phyloP scores from a whole-genome alignment of 2,329 filamentous ascomycete genomes.

The Macrophomina pseudophaseolina region DNA sequence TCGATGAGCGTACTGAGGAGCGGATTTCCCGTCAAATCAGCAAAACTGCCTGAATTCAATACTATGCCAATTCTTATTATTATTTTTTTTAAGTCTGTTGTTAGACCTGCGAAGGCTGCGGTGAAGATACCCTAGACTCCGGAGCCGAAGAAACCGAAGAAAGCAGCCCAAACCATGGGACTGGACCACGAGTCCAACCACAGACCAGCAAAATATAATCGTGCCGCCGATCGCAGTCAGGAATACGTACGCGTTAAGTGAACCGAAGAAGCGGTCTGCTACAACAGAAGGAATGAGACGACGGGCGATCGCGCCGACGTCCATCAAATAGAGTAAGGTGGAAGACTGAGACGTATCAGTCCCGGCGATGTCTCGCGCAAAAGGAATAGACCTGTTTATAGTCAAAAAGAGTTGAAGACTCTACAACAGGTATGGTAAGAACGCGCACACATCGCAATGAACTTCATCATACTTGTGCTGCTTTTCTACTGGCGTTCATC shows the following conservation, averaged over 20 bases:
- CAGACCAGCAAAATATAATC: constrained; percentile 64
- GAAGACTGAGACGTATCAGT: constrained; percentile 59
- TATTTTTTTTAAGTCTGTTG: constrained; percentile 53
- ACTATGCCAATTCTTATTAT: constrained; percentile 57
- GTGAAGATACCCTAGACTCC: constrained; percentile 55
- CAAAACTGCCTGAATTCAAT: constrained; percentile 52
- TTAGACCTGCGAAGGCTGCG: constrained; percentile 49
- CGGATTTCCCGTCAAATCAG: constrained; percentile 52
- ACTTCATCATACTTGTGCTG: too few relatives aligned
- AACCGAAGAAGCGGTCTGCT: constrained; percentile 59
- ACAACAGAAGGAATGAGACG: constrained; percentile 60
- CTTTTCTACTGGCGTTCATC: too few relatives aligned
- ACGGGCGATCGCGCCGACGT: constrained; percentile 61
- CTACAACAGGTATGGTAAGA: too few relatives aligned
- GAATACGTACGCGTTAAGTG: constrained; percentile 62
- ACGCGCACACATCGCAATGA: too few relatives aligned
- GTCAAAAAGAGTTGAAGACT: constrained; percentile 44
- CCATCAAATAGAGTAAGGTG: constrained; percentile 62
- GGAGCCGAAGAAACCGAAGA: constrained; percentile 52
- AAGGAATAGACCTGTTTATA: constrained; percentile 59
- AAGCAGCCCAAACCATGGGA: constrained; percentile 35
- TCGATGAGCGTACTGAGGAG: constrained; percentile 55
- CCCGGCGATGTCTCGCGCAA: constrained; percentile 55
- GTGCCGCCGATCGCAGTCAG: constrained; percentile 53
- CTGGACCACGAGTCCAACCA: constrained; percentile 43